These are phyloP conservation scores for Paraleonurus japonicus DNA, from an alignment of 257 asterid species.

Conservation along the genomic window DNA sequence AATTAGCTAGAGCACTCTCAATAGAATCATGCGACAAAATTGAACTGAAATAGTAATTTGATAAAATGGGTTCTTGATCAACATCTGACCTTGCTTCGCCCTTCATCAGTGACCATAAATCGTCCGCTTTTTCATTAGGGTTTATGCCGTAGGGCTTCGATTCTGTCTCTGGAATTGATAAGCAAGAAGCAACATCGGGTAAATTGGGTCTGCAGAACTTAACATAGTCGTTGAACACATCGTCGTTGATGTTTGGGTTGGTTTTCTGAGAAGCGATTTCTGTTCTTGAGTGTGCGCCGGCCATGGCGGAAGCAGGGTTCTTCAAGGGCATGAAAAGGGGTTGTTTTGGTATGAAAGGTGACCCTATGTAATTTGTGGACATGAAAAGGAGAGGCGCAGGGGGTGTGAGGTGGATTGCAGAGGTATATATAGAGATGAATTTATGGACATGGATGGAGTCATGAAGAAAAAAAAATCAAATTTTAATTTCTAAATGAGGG, in stretches of 20 bases:
- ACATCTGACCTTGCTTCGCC: constrained; percentile 68
- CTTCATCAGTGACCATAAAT: constrained; percentile 63
- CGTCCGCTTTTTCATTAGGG: constrained; percentile 16
- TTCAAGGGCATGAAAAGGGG: constrained; percentile 21
- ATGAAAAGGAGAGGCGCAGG: constrained; percentile 30
- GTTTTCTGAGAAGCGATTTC: constrained; percentile 37
- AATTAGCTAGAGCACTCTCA: constrained; percentile 62
- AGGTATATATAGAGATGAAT: constrained; percentile 25
- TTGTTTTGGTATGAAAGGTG: constrained; percentile 26
- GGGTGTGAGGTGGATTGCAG: constrained; percentile 16
- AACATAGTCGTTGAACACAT: constrained; percentile 39
- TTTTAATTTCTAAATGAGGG: not conserved
- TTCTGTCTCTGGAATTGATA: constrained; percentile 31
- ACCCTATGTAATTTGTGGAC: constrained; percentile 45
- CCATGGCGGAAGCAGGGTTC: constrained; percentile 41
- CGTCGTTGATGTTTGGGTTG: no score
- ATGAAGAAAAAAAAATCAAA: not conserved
- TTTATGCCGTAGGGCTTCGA: constrained; percentile 3
- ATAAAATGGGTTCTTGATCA: constrained; percentile 68
- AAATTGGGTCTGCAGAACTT: constrained; percentile 41
- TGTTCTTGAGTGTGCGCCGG: constrained; percentile 58
- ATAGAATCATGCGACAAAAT: constrained; percentile 60
- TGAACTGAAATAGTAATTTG: constrained; percentile 51
- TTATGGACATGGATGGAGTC: constrained; percentile 22
- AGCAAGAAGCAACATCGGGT: constrained; percentile 43